Percentiles rank a stretch among this genome's conserved stretches.
These are phyloP conservation scores for Mycena vitilis DNA, from an alignment of 768 basidiomycete genomes.

Conservation along the genomic window DNA sequence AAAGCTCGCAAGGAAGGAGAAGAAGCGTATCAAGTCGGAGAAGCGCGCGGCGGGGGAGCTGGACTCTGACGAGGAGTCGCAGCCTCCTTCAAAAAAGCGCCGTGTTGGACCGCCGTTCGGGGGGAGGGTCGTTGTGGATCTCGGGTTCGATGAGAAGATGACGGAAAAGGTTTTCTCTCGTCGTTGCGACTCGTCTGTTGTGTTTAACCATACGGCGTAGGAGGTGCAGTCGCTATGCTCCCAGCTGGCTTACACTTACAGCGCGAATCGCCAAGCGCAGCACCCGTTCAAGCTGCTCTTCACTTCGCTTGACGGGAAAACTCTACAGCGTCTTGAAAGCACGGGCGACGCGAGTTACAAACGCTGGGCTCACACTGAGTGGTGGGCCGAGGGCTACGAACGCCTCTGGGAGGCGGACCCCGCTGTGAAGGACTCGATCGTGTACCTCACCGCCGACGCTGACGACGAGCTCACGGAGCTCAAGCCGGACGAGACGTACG, in stretches of 20 bases:
- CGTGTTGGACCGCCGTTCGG: slow-evolving; percentile 44
- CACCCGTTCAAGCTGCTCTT: slow-evolving; percentile 82
- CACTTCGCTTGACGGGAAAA: slow-evolving; percentile 83
- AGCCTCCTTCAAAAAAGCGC: slow-evolving; percentile 48
- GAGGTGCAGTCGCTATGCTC: slow-evolving; percentile 91
- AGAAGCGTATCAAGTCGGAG: slow-evolving; percentile 69
- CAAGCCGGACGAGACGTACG: slow-evolving; percentile 86
- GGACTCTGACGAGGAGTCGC: slow-evolving; percentile 54
- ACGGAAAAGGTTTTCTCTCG: slow-evolving; percentile 76
- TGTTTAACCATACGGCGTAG: slow-evolving; percentile 52
- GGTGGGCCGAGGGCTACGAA: slow-evolving; percentile 85
- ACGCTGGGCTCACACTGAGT: slow-evolving; percentile 86
- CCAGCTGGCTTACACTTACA: slow-evolving; percentile 93
- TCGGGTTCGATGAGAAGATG: slow-evolving; percentile 95
- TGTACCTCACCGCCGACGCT: slow-evolving; percentile 97
- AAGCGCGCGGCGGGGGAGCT: slow-evolving; percentile 75
- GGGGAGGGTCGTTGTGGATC: slow-evolving; percentile 83
- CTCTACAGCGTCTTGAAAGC: slow-evolving; percentile 71
- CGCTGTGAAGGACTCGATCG: slow-evolving; percentile 61
- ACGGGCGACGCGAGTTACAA: slow-evolving; percentile 75
- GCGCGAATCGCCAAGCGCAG: slow-evolving; percentile 80
- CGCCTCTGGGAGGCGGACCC: slow-evolving; percentile 64
- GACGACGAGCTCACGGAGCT: slow-evolving; percentile 87
- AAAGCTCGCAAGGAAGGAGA: slow-evolving; percentile 81
- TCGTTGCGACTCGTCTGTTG: neutral